phyloP scores from a whole-genome alignment of 192 early-diverging fungal species.

The Linderina pennispora region DNA sequence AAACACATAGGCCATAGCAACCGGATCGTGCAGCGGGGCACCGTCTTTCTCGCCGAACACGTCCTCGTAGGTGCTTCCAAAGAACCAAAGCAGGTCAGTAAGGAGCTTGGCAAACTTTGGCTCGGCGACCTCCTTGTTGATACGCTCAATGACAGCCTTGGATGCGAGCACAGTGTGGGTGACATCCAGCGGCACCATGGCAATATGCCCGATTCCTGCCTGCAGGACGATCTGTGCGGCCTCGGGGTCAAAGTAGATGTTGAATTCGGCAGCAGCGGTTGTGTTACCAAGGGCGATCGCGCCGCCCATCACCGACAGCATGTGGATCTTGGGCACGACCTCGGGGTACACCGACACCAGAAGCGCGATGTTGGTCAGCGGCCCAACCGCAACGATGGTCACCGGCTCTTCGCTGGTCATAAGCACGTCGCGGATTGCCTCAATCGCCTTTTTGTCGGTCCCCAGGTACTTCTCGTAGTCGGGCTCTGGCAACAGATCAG shows the following conservation, averaged over 20 bases:
- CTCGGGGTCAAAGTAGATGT: constrained; percentile 29
- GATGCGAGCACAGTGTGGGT: constrained; percentile 12
- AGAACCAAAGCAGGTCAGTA: constrained; percentile 8
- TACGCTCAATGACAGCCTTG: constrained; percentile 10
- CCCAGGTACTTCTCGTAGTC: constrained; percentile 12
- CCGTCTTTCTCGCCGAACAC: constrained; percentile 10
- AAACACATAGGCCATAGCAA: constrained; percentile 17
- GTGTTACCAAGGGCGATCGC: constrained; percentile 16
- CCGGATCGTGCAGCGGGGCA: constrained; percentile 22
- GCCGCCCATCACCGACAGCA: constrained; percentile 44
- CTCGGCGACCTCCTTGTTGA: background rate
- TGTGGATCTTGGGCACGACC: constrained; percentile 23
- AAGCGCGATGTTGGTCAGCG: constrained; percentile 45
- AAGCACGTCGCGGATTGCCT: constrained; percentile 18
- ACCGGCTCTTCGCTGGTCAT: constrained; percentile 11
- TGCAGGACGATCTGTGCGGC: constrained; percentile 23
- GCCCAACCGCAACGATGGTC: constrained; percentile 31
- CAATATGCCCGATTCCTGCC: constrained; percentile 15
- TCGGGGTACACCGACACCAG: constrained; percentile 43
- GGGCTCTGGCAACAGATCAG: constrained; percentile 4
- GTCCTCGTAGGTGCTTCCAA: constrained; percentile 4
- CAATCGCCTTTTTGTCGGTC: constrained; percentile 4
- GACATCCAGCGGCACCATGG: constrained; percentile 17
- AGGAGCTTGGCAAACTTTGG: constrained; percentile 13
- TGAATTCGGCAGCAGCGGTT: constrained; percentile 25